Conservation (phyloP, 306 rosid species). For the Gastrolobium villosum region DNA sequence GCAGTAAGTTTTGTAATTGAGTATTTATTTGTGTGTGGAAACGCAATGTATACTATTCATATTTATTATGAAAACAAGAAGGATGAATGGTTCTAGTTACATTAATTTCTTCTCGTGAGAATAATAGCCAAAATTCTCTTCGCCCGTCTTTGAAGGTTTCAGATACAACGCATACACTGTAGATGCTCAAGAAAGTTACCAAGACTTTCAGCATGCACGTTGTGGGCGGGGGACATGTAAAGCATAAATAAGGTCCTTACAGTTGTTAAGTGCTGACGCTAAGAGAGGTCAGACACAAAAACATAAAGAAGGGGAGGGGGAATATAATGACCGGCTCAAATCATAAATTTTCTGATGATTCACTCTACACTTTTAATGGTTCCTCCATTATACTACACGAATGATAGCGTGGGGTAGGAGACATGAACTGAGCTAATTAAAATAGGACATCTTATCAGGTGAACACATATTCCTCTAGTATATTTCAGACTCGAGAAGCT, state of each 20-base stretch:
- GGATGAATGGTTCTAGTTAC: neutral
- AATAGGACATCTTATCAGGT: neutral
- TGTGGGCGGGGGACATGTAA: too few species aligned
- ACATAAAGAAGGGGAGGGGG: too few species aligned
- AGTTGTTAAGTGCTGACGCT: too few species aligned
- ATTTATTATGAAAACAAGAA: constrained; percentile 23
- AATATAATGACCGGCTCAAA: too few species aligned
- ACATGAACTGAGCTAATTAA: constrained; percentile 19
- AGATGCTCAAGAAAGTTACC: neutral
- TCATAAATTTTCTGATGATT: neutral
- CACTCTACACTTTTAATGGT: constrained; percentile 14
- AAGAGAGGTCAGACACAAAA: neutral
- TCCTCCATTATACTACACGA: neutral
- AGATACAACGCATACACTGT: neutral
- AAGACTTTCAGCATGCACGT: neutral
- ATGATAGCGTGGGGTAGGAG: neutral
- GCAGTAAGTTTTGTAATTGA: constrained; percentile 29
- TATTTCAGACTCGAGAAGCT: neutral
- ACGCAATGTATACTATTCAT: constrained; percentile 28
- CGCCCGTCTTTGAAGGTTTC: constrained; percentile 1
- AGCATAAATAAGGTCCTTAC: too few species aligned
- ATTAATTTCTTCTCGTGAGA: neutral
- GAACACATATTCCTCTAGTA: too few species aligned
- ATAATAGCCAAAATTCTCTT: neutral
- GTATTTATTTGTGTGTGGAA: constrained; percentile 19